phyloP scores from a whole-genome alignment of 208 protist species.

The Strigomonas oncopelti region DNA sequence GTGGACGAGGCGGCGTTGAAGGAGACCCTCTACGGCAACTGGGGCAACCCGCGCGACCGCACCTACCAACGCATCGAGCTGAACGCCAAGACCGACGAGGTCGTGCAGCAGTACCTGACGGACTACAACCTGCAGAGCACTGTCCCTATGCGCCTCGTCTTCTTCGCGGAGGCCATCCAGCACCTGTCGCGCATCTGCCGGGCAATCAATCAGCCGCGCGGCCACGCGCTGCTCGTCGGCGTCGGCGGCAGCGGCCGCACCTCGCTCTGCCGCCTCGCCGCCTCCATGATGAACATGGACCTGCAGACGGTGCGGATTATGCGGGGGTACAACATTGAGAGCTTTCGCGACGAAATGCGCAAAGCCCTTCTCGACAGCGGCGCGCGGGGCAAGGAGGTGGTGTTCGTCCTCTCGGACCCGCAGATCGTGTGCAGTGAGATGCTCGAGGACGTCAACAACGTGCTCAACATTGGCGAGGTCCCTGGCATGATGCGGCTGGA shows the following conservation, averaged over 20 bases:
- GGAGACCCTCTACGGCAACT: conserved; percentile 59
- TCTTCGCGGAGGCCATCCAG: conserved; percentile 95
- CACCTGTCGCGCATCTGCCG: conserved; percentile 95
- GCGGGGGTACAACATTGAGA: conserved; percentile 85
- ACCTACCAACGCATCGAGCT: conserved; percentile 55
- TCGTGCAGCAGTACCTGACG: conserved; percentile 80
- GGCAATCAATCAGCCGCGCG: conserved; percentile 93
- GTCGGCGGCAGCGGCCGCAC: conserved; percentile 95
- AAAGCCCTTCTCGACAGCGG: conserved; percentile 81
- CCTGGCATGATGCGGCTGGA: conserved; percentile 94
- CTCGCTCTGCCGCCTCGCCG: conserved; percentile 91
- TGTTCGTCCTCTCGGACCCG: conserved; percentile 93
- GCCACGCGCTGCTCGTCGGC: conserved; percentile 96
- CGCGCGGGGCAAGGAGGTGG: conserved; percentile 73
- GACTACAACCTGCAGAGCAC: conserved; percentile 91
- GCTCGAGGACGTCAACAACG: conserved; percentile 97
- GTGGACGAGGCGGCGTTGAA: conserved; percentile 12
- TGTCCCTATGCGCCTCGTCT: conserved; percentile 90
- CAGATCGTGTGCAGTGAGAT: conserved; percentile 92
- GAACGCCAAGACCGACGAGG: conserved; percentile 28
- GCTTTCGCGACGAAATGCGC: conserved; percentile 94
- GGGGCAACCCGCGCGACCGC: conserved; percentile 29
- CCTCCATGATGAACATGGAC: conserved; percentile 89
- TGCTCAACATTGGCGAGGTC: conserved; percentile 96
- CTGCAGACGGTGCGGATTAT: conserved; percentile 87